These are phyloP conservation scores for Paraphoma chrysanthemicola DNA, from an alignment of 2,329 filamentous ascomycete genomes.

Conservation along the genomic window DNA sequence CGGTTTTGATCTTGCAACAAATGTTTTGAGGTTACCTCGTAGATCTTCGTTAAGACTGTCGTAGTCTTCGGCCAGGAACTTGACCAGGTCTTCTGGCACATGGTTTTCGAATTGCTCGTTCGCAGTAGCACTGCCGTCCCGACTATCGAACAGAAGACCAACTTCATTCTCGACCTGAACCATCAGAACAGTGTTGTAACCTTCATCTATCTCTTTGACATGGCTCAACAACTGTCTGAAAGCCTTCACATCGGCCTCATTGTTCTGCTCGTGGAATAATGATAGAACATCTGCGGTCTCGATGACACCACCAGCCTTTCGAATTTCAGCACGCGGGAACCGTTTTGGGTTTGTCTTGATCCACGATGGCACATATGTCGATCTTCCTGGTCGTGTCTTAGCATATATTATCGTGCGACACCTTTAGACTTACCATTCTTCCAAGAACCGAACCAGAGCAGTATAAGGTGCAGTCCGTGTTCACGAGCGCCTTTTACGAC, in stretches of 20 bases:
- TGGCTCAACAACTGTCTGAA: slow-evolving; percentile 44
- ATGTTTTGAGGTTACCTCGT: not conserved
- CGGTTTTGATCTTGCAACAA: not conserved
- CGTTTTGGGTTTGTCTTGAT: not conserved
- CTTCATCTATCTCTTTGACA: slow-evolving; percentile 52
- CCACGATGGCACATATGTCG: not conserved
- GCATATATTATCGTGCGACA: not conserved
- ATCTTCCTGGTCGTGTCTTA: not conserved
- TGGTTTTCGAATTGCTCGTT: not conserved
- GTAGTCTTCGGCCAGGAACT: not conserved
- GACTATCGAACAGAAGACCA: not conserved
- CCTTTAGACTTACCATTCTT: not conserved
- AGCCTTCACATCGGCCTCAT: not conserved
- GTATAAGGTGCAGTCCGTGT: not conserved
- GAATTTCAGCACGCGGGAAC: not conserved
- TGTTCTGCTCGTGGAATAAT: not conserved
- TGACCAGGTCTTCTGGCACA: not conserved
- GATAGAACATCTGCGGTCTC: not conserved
- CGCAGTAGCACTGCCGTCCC: not conserved
- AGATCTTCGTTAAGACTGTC: not conserved
- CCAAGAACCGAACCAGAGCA: not conserved
- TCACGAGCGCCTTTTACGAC: not conserved
- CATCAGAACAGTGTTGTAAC: slow-evolving; percentile 61
- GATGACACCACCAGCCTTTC: not conserved
- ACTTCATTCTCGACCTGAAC: slow-evolving; percentile 59